Percentiles rank a stretch among this genome's conserved stretches.
These are phyloP conservation scores for Aspergillus sclerotiicarbonarius DNA, from an alignment of 495 filamentous ascomycete species.

Conservation along the genomic window DNA sequence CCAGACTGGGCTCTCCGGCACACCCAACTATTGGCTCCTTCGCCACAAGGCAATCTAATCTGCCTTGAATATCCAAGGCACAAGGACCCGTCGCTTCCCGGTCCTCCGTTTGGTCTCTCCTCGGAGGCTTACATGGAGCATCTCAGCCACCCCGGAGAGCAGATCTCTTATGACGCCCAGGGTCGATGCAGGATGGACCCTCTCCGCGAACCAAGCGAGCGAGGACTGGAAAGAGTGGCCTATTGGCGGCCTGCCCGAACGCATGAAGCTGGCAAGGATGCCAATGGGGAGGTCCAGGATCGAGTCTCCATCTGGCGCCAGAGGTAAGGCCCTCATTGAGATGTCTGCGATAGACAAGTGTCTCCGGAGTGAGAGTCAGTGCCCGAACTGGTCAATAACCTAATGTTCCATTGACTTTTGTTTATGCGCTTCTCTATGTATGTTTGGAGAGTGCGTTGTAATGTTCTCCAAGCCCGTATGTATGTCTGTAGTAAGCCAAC, in stretches of 20 bases:
- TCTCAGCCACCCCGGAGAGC: slow-evolving; percentile 56
- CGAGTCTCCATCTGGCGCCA: slow-evolving; percentile 40
- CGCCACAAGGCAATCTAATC: slow-evolving; percentile 52
- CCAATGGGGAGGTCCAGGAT: slow-evolving; percentile 35
- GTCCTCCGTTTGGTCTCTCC: slow-evolving; percentile 26
- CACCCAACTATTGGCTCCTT: slow-evolving; percentile 53
- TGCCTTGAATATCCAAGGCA: slow-evolving; percentile 46
- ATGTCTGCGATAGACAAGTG: too few relatives aligned
- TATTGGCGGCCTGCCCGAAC: slow-evolving; percentile 62
- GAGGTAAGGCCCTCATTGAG: slow-evolving; percentile 14
- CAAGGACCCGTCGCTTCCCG: slow-evolving; percentile 9
- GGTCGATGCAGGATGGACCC: slow-evolving; percentile 23
- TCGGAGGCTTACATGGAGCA: slow-evolving; percentile 16
- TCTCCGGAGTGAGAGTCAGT: too few relatives aligned
- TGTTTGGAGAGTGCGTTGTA: slow-evolving; percentile 75
- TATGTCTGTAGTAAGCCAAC: slow-evolving; percentile 93
- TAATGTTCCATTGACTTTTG: background rate
- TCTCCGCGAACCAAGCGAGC: slow-evolving; percentile 1
- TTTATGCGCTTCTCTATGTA: slow-evolving; percentile 10
- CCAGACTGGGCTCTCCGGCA: slow-evolving; percentile 61
- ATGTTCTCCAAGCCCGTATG: slow-evolving; percentile 91
- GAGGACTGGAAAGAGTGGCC: slow-evolving; percentile 46
- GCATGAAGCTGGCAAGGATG: slow-evolving; percentile 50
- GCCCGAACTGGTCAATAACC: slow-evolving; percentile 4
- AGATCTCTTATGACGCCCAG: slow-evolving; percentile 29